A percentile compares a stretch with the other conserved stretches of the same genome.
Evolutionary conservation across 495 filamentous ascomycete species (phyloP).

Genomic region (Letharia columbiana): DNA sequence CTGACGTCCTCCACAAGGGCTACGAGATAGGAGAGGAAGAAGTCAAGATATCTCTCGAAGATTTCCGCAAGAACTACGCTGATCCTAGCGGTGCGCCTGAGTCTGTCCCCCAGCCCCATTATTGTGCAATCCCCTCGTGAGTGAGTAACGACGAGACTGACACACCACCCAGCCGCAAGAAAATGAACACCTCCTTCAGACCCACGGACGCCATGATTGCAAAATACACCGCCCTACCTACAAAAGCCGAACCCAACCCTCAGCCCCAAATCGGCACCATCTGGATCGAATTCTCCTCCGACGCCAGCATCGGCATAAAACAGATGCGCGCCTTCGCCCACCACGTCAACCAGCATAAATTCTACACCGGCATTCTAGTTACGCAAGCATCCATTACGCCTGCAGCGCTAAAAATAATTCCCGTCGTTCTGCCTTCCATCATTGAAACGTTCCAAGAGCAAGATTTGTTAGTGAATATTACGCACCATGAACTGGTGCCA

Average conservation of each 20-base stretch:
- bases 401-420: constrained; percentile 75
- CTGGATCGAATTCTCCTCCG: constrained; percentile 84
- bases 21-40: constrained; percentile 89
- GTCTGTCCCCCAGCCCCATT: constrained; percentile 39
- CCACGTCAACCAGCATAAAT: constrained; percentile 64
- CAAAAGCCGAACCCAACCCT: constrained; percentile 52
- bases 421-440: constrained; percentile 59
- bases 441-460: constrained; percentile 94
- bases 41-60: constrained; percentile 66
- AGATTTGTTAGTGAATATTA: constrained; percentile 96
- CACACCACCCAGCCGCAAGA: constrained; percentile 52
- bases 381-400: constrained; percentile 72
- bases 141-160: constrained; percentile 23
- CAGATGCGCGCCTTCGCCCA: constrained; percentile 85
- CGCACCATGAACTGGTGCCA: constrained; percentile 92
- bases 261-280: constrained; percentile 71
- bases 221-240: constrained; percentile 66
- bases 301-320: constrained; percentile 72
- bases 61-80: constrained; percentile 61
- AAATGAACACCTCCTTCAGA: constrained; percentile 76
- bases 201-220: constrained; percentile 74
- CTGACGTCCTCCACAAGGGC: constrained; percentile 47
- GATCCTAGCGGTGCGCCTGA: constrained; percentile 61
- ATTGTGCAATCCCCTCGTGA: constrained; percentile 11
- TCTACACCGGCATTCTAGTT: constrained; percentile 82